Conservation (phyloP, 768 basidiomycete genomes). For the Dacryopinax spathularia region DNA sequence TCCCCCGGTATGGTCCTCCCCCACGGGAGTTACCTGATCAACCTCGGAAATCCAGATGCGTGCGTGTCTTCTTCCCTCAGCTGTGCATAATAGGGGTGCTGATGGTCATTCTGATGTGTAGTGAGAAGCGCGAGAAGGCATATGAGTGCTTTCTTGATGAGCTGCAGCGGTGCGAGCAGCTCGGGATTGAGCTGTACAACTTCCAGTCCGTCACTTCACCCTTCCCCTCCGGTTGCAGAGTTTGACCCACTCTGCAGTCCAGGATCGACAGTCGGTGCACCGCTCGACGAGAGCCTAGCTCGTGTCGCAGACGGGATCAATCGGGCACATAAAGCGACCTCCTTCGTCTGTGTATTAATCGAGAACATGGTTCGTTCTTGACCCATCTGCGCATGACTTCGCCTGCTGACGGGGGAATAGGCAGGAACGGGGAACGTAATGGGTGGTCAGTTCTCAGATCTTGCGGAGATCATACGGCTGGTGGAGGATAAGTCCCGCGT, state of each 20-base stretch:
- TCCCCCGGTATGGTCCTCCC: slow-evolving; percentile 50
- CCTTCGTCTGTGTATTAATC: slow-evolving; percentile 46
- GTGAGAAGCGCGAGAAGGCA: slow-evolving; percentile 52
- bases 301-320: slow-evolving; percentile 62
- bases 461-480: slow-evolving; percentile 50
- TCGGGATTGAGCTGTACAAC: slow-evolving; percentile 63
- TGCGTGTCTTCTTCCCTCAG: slow-evolving; percentile 25
- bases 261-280: slow-evolving; percentile 68
- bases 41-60: slow-evolving; percentile 67
- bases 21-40: slow-evolving; percentile 76
- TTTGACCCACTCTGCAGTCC: slow-evolving; percentile 42
- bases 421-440: slow-evolving; percentile 69
- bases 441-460: slow-evolving; percentile 53
- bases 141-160: slow-evolving; percentile 77
- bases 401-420: slow-evolving; percentile 24
- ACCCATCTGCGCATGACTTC: not conserved
- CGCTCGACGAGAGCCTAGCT: slow-evolving; percentile 44
- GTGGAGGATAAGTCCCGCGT: slow-evolving; percentile 63
- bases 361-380: slow-evolving; percentile 67
- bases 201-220: slow-evolving; percentile 50
- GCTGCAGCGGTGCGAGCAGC: slow-evolving; percentile 55
- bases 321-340: slow-evolving; percentile 49
- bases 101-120: slow-evolving; percentile 16
- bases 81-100: not conserved
- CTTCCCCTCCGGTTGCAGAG: not conserved